These are phyloP conservation scores for Fusarium goolgardi DNA, from an alignment of 2,329 filamentous ascomycete genomes.

Conservation along the genomic window DNA sequence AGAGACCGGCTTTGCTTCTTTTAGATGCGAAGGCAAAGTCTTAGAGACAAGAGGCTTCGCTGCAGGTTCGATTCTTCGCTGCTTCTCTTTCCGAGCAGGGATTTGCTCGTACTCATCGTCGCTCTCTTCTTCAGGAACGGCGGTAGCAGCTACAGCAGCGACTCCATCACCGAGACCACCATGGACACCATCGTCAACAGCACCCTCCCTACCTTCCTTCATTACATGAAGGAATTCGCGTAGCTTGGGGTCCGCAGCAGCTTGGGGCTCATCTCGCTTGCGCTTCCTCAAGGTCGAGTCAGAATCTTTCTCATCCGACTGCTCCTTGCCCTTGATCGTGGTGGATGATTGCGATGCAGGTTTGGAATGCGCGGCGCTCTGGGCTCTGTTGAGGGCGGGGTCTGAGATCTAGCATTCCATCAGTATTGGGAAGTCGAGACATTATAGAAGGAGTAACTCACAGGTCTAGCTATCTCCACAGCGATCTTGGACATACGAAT, in stretches of 20 bases:
- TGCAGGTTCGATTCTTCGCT: conserved; percentile 53
- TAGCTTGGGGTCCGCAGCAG: conserved; percentile 77
- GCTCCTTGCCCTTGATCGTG: conserved; percentile 30
- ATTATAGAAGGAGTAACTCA: conserved; percentile 55
- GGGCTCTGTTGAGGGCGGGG: conserved; percentile 51
- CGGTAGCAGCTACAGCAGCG: conserved; percentile 47
- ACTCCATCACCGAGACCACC: conserved; percentile 37
- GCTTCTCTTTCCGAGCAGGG: conserved; percentile 63
- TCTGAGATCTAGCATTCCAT: conserved; percentile 61
- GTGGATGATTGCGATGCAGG: conserved; percentile 33
- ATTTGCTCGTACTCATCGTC: conserved; percentile 81
- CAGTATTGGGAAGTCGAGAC: conserved; percentile 44
- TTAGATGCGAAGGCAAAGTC: conserved; percentile 35
- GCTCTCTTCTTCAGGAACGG: conserved; percentile 67
- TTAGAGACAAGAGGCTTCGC: conserved; percentile 36
- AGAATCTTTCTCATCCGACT: conserved; percentile 49
- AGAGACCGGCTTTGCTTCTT: conserved; percentile 32
- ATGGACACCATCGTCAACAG: conserved; percentile 49
- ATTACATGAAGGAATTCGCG: conserved; percentile 89
- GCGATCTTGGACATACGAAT: conserved; percentile 95
- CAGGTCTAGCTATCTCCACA: conserved; percentile 87
- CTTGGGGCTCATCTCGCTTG: conserved; percentile 69
- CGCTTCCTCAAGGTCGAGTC: conserved; percentile 72
- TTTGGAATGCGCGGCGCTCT: conserved; percentile 45
- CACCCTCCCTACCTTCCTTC: conserved; percentile 63